Conservation (phyloP, 2,329 filamentous ascomycete species). For the Penicillium aurantiogriseum region DNA sequence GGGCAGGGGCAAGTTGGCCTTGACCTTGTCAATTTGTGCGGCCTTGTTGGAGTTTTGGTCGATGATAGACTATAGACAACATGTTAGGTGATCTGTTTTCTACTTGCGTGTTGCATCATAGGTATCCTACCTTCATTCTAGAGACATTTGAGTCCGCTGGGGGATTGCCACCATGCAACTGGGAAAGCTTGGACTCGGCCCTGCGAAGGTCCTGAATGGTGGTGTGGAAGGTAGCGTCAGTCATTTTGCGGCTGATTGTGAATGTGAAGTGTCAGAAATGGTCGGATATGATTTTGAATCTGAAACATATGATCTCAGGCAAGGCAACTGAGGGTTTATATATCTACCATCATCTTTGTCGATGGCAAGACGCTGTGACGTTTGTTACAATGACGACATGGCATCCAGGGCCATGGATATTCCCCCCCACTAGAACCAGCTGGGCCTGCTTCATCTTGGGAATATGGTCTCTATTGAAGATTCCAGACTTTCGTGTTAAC, state of each 20-base stretch:
- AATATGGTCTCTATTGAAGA: neutral
- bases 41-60: slow-evolving; percentile 53
- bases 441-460: neutral
- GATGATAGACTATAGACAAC: slow-evolving; percentile 35
- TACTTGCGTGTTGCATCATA: no score
- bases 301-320: neutral
- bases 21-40: slow-evolving; percentile 64
- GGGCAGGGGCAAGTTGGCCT: slow-evolving; percentile 74
- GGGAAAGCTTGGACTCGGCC: neutral
- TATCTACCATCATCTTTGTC: neutral
- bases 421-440: slow-evolving; percentile 4
- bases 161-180: neutral
- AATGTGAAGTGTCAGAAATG: neutral
- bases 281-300: neutral
- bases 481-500: neutral
- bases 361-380: slow-evolving; percentile 17
- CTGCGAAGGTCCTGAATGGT: neutral
- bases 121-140: slow-evolving; percentile 40
- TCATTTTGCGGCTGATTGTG: neutral
- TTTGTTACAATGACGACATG: slow-evolving; percentile 23
- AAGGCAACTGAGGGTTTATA: slow-evolving; percentile 2
- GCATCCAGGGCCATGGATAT: slow-evolving; percentile 9
- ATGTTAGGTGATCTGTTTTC: neutral
- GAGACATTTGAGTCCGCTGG: neutral
- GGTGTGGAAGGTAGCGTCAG: neutral